Evolutionary conservation across 768 basidiomycete genomes (phyloP), one percentile per base, ranked within the genome.

Genomic region (Mrakia frigida): DNA sequence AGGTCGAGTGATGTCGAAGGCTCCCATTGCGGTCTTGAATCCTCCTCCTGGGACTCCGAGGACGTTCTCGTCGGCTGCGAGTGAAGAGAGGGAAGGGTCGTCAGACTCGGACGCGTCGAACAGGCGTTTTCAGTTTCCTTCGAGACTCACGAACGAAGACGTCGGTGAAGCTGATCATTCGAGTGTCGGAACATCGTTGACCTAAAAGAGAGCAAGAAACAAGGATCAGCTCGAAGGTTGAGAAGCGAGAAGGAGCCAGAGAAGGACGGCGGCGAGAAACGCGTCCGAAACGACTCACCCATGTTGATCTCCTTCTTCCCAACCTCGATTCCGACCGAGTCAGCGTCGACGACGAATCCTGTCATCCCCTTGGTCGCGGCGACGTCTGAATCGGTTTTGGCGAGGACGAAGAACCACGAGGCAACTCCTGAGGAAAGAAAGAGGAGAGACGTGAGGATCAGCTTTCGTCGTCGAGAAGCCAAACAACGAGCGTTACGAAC

Each of bases 1-100:
- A 1, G 84, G 84, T 18, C 84, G 81, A 21, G 84, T 85, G 74
- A 84, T 83, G 71, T 85, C 84, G 74, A 85, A 85, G 0, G 84
- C 84, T 69, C 81, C 81, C 83, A 83, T 83, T 1, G 37, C 37
- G 21, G 59, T 82, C 79, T 84, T 84, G 80, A 84, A 84, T 7
- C 83, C 83, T 37, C 82, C 83, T 37, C 84, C 84, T 1, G 81
- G 80, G 18, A 75, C 74, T 31, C 84, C 84, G 9, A 85, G 78
- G 0, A 84, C 80, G 70, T 85, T 85, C 80, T 83, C 80, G 10
- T 79, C 67, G 0, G 82, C 65, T 68, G 39, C 3, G 11, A 39
- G 31, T 1, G 35, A 13, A 63, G 16, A 21, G 18, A 63, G 10
- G 33, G 14, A 37, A 14, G 9, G 25, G n/a, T 11, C 1, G 39